A percentile compares a stretch with the other conserved stretches of the same genome.
These are phyloP conservation scores for Striga asiatica DNA, from an alignment of 257 asterid genomes.

Conservation along the genomic window DNA sequence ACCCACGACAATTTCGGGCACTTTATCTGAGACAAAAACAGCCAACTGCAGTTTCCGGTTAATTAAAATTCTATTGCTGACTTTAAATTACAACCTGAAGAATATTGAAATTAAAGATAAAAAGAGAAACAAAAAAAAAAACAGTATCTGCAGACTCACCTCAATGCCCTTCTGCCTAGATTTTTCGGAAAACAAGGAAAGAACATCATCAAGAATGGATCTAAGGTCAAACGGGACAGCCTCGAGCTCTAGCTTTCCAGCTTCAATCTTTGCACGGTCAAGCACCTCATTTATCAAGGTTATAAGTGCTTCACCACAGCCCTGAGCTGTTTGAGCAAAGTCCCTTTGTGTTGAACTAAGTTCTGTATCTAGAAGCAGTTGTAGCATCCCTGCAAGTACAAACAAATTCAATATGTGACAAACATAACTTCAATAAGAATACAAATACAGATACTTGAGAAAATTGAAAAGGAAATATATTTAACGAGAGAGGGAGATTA, in stretches of 20 bases:
- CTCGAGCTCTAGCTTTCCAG: slow-evolving; percentile 79
- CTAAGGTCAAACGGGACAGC: slow-evolving; percentile 73
- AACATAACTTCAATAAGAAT: no score
- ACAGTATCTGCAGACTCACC: slow-evolving; percentile 48
- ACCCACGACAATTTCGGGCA: slow-evolving; percentile 74
- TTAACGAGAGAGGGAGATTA: neutral
- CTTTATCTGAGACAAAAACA: slow-evolving; percentile 79
- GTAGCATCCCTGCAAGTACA: slow-evolving; percentile 69
- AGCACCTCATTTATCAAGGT: slow-evolving; percentile 88
- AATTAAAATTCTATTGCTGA: no score
- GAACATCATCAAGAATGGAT: slow-evolving; percentile 66
- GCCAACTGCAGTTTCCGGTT: slow-evolving; percentile 48
- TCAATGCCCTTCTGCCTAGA: slow-evolving; percentile 78
- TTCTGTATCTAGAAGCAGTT: slow-evolving; percentile 65
- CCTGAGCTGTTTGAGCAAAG: slow-evolving; percentile 91
- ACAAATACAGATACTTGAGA: no score
- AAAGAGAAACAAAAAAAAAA: no score
- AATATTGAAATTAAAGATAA: neutral
- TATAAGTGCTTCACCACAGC: slow-evolving; percentile 77
- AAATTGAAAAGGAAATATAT: neutral
- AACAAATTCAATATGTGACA: no score
- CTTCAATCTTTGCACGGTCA: slow-evolving; percentile 89
- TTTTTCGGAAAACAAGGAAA: slow-evolving; percentile 79
- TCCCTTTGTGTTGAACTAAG: slow-evolving; percentile 79
- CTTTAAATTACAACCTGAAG: neutral